Base-by-base conservation (phyloP, 257 asterid species). In the Mitragyna speciosa region DNA sequence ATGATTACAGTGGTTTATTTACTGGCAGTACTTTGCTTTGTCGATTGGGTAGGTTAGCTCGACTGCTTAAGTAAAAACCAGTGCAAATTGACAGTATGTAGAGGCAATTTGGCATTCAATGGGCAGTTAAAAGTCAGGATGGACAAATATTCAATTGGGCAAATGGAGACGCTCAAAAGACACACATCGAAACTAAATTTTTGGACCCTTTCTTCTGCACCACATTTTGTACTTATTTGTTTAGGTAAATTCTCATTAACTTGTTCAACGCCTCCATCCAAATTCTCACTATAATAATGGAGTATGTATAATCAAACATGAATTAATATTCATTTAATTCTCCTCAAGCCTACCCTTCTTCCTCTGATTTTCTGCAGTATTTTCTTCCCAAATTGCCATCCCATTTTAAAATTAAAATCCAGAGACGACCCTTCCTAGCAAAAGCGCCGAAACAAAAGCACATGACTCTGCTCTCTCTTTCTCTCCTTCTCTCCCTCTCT, bases 381-480 rank as follows among this genome's bases (percentile, higher is more conserved):
- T 70, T 75, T 78, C 66, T 68, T 74, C 63, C 82, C 86, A 75
- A 76, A 52, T 79, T 79, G 84, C 80, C 87, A 73, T 81, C 75
- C 82, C 72, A 83, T 71, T n/a, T 31, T 31, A 66, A 0, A 78
- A 76, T 78, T 85, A 67, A 67, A 67, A 33, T 41, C 58, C 69
- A 30, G 69, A 33, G 80, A 76, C 83, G 80, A 80, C 72, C 68
- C 74, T 75, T 80, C 83, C 86, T 49, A 63, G 88, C 87, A 73
- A 89, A 88, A 85, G 87, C 86, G 83, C 88, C 87, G 84, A 91
- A 81, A 90, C 97, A 90, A 86, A 77, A 78, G 98, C 98, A 93
- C 96, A 90, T 93, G 98, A 82, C 84, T 30, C 77, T 84, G 87
- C 91, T 79, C 80, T 79, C 24, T 78, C 79, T 47, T 72, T 75